phyloP scores from a whole-genome alignment of 106 monocot genomes.

The Acorus calamus region DNA sequence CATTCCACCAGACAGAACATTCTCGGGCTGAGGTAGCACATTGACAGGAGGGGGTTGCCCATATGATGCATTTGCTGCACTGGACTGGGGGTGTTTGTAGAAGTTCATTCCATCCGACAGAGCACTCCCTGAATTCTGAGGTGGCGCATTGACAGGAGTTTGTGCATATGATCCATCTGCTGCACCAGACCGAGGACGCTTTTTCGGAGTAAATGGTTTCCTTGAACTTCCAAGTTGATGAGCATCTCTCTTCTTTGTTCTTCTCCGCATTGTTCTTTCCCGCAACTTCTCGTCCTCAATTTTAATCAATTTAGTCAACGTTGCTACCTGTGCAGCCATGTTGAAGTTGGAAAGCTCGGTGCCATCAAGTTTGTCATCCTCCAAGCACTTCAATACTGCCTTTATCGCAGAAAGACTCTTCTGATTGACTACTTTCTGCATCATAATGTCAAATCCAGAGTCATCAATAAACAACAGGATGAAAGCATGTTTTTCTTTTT shows the following conservation, averaged over 20 bases:
- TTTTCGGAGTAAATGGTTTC: not conserved
- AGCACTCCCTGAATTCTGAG: too few species aligned
- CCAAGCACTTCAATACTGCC: constrained; percentile 25
- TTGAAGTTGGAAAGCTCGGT: constrained; percentile 12
- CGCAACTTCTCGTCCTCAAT: constrained; percentile 1
- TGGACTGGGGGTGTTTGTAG: too few species aligned
- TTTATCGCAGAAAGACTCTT: constrained; percentile 18
- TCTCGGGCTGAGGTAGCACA: too few species aligned
- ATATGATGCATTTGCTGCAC: too few species aligned
- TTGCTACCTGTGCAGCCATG: constrained; percentile 10
- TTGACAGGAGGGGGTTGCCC: too few species aligned
- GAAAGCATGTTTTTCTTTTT: too few species aligned
- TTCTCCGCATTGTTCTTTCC: not conserved
- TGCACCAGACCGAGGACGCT: constrained; percentile 3
- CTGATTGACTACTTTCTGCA: constrained; percentile 17
- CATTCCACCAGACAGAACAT: too few species aligned
- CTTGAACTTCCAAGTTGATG: not conserved
- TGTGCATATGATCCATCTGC: constrained; percentile 4
- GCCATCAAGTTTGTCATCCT: constrained; percentile 30
- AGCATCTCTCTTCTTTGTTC: constrained; percentile 19
- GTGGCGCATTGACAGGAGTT: too few species aligned
- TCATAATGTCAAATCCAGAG: not conserved
- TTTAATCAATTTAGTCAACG: constrained; percentile 15
- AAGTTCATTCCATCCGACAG: too few species aligned
- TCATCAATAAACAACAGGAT: too few species aligned